phyloP scores from a whole-genome alignment of 73 alveolate genomes.

The Tetrahymena borealis region DNA sequence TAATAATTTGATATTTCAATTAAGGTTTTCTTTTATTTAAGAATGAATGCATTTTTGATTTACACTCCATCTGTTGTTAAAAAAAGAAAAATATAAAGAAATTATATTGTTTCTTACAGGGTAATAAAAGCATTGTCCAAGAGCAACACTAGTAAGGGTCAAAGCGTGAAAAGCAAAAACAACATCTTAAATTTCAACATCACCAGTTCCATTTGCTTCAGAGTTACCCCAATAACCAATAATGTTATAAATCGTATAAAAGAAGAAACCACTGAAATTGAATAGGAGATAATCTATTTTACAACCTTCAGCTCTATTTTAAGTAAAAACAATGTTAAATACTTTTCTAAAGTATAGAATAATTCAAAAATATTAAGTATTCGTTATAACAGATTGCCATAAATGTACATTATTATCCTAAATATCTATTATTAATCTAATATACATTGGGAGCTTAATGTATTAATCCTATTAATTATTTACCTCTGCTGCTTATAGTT shows the following conservation, averaged over 20 bases:
- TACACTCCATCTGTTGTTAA: not conserved
- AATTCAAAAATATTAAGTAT: no score
- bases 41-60: no score
- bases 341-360: no score
- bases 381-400: no score
- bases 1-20: no score
- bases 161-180: not conserved
- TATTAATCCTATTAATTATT: no score
- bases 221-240: not conserved
- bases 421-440: no score
- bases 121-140: not conserved
- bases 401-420: no score
- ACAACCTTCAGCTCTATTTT: not conserved
- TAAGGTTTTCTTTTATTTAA: no score
- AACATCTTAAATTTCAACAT: not conserved
- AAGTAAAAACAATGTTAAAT: not conserved
- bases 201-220: not conserved
- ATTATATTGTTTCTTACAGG: not conserved
- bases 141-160: not conserved
- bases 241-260: not conserved
- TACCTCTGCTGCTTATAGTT: constrained; percentile 65
- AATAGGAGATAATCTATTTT: not conserved
- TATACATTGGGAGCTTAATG: no score
- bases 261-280: not conserved
- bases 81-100: no score